phyloP scores from a whole-genome alignment of 805 yeast species.

The Zygotorulaspora danielsina region DNA sequence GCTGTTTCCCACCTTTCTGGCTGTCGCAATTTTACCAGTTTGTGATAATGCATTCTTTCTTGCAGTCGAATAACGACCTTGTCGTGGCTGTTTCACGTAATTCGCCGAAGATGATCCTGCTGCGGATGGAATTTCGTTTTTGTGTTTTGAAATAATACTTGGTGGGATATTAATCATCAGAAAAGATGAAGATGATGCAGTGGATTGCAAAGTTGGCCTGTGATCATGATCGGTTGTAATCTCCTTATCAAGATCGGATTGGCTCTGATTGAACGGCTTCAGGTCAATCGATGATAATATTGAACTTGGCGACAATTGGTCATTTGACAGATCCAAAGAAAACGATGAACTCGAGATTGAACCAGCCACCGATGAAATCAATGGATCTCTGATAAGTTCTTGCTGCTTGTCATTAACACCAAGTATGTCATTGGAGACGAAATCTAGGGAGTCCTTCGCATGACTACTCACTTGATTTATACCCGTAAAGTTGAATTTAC shows the following conservation, averaged over 20 bases:
- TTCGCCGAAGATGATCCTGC: background rate
- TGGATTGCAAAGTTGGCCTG: background rate
- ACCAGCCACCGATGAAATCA: slow-evolving; percentile 6
- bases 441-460: background rate
- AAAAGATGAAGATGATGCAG: slow-evolving; percentile 3
- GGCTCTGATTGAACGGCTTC: background rate
- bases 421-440: background rate
- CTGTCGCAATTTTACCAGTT: background rate
- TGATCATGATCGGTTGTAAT: background rate
- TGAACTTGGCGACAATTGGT: slow-evolving; percentile 7
- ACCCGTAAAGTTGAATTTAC: background rate
- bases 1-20: background rate
- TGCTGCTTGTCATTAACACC: background rate
- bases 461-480: background rate
- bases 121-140: background rate
- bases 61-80: slow-evolving; percentile 12
- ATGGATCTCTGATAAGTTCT: slow-evolving; percentile 3
- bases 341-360: slow-evolving; percentile 9
- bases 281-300: slow-evolving; percentile 8
- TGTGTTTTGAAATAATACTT: background rate
- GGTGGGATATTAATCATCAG: background rate
- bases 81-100: slow-evolving; percentile 14
- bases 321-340: slow-evolving; percentile 8
- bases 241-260: slow-evolving; percentile 5
- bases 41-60: slow-evolving; percentile 1